These are phyloP conservation scores for Apocynum venetum DNA, from an alignment of 257 asterid genomes.

Conservation along the genomic window DNA sequence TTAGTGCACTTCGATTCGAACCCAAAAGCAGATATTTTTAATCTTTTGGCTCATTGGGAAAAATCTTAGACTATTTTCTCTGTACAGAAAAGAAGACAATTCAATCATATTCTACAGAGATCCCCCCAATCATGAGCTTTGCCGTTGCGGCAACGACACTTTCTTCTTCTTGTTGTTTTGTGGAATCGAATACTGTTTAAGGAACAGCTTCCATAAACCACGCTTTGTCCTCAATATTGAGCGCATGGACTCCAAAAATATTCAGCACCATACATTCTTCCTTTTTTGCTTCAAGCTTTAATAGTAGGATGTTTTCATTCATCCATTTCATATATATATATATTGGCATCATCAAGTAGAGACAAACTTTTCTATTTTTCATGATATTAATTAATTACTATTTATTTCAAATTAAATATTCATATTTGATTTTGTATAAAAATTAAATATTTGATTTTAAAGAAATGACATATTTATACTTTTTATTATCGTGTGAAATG, in stretches of 20 bases:
- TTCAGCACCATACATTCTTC: slow-evolving; percentile 1
- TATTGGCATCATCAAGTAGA: too few relatives aligned
- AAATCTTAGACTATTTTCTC: slow-evolving; percentile 8
- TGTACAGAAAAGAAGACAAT: slow-evolving; percentile 3
- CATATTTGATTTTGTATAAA: too few relatives aligned
- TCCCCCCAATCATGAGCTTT: slow-evolving; percentile 11
- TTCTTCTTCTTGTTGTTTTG: slow-evolving; percentile 9
- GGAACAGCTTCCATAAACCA: slow-evolving; percentile 14
- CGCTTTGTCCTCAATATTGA: slow-evolving; percentile 17
- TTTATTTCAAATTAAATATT: too few relatives aligned
- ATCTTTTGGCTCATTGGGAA: slow-evolving; percentile 6
- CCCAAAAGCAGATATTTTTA: neutral
- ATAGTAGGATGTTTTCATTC: too few relatives aligned
- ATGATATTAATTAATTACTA: too few relatives aligned
- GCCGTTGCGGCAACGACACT: slow-evolving; percentile 5
- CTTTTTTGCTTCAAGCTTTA: neutral
- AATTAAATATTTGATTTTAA: too few relatives aligned
- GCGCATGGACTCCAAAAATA: slow-evolving; percentile 13
- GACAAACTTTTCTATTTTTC: too few relatives aligned
- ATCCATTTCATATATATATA: too few relatives aligned
- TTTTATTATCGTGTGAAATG: too few relatives aligned
- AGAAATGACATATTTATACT: too few relatives aligned
- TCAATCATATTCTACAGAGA: slow-evolving; percentile 3
- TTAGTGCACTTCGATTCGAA: neutral
- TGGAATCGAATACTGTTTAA: neutral